phyloP scores from a whole-genome alignment of 108 stramenopile genomes.

The Fistulifera solaris region DNA sequence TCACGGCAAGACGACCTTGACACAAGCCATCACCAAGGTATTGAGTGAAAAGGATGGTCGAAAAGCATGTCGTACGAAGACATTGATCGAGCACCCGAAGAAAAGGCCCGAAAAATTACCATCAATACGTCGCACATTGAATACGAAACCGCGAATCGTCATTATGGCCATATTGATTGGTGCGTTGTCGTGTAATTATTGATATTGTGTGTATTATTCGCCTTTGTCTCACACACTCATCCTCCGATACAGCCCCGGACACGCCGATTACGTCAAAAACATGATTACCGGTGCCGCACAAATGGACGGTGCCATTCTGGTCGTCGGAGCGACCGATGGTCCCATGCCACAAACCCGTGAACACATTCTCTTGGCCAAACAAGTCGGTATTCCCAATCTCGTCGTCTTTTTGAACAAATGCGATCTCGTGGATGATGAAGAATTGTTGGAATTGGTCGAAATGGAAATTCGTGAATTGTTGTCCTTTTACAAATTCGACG shows the following conservation, averaged over 20 bases:
- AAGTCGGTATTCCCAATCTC: slow-evolving; percentile 97
- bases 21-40: slow-evolving; percentile 98
- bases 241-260: slow-evolving; percentile 69
- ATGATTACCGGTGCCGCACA: slow-evolving; percentile 99
- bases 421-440: slow-evolving; percentile 97
- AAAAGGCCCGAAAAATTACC: slow-evolving; percentile 92
- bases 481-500: slow-evolving; percentile 94
- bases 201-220: slow-evolving; percentile 2
- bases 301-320: slow-evolving; percentile 99
- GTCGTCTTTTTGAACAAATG: slow-evolving; percentile 99
- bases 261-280: slow-evolving; percentile 99
- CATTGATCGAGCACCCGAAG: slow-evolving; percentile 98
- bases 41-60: slow-evolving; percentile 81
- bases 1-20: slow-evolving; percentile 99
- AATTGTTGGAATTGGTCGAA: slow-evolving; percentile 98
- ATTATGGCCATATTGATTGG: slow-evolving; percentile 99
- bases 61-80: slow-evolving; percentile 87
- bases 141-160: slow-evolving; percentile 91
- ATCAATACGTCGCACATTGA: slow-evolving; percentile 96
- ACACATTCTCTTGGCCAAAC: slow-evolving; percentile 97
- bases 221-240: slow-evolving; percentile 3
- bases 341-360: slow-evolving; percentile 99
- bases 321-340: slow-evolving; percentile 98
- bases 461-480: slow-evolving; percentile 99
- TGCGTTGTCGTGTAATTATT: slow-evolving; percentile 20